Evolutionary conservation across 345 rosid species (phyloP).

Genomic region (Citrus cavaleriei): DNA sequence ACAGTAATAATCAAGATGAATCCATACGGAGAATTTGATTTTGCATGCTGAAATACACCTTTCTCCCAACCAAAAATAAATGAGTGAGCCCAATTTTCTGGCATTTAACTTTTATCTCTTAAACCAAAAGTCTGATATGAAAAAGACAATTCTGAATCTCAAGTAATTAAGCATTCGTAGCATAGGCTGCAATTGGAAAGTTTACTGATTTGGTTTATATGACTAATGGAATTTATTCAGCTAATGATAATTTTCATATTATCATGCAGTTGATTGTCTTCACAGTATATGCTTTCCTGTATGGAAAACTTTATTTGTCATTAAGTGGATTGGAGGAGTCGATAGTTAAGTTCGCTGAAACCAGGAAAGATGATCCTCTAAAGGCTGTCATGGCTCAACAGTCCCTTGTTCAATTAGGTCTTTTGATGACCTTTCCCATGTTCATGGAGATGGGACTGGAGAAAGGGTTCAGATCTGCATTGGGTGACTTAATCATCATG

Average conservation of each 20-base stretch:
- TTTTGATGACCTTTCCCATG: conserved; percentile 86
- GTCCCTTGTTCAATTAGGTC: conserved; percentile 84
- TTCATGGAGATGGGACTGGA: conserved; percentile 97
- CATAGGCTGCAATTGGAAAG: not conserved
- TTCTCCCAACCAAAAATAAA: not conserved
- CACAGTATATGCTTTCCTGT: conserved; percentile 70
- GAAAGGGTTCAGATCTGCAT: conserved; percentile 89
- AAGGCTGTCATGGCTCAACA: conserved; percentile 94
- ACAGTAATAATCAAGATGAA: not conserved
- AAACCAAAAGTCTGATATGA: not conserved
- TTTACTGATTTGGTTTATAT: not conserved
- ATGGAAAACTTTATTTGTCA: conserved; percentile 81
- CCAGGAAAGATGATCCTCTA: conserved; percentile 67
- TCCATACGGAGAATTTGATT: not conserved
- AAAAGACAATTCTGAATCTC: not conserved
- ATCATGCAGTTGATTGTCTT: conserved; percentile 68
- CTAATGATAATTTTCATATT: conserved; percentile 9
- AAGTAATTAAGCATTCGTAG: not conserved
- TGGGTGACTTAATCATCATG: conserved; percentile 83
- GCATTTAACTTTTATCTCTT: not conserved
- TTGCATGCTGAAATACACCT: not conserved
- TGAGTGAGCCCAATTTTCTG: not conserved
- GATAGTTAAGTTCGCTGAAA: conserved; percentile 57
- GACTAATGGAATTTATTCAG: not conserved
- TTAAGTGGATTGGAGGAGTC: conserved; percentile 89